Evolutionary conservation across 1,284 basidiomycete genomes (phyloP).

Genomic region (Coniferiporia sulphurascens): DNA sequence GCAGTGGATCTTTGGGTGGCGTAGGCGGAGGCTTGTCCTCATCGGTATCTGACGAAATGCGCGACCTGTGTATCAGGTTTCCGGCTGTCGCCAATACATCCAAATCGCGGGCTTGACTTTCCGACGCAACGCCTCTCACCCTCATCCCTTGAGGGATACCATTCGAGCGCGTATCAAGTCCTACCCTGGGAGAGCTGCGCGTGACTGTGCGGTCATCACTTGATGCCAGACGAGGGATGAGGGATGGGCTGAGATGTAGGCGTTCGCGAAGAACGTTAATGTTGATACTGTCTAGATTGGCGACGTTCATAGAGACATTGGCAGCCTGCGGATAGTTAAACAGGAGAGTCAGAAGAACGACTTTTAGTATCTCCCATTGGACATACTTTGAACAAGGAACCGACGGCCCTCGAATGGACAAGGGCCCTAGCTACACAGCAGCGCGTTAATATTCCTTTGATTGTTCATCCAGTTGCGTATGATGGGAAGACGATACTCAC

Average conservation of each 20-base stretch:
- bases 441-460: slow-evolving; percentile 2
- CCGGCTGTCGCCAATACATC: background rate
- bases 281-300: slow-evolving; percentile 2
- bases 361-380: background rate
- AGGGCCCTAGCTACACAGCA: slow-evolving; percentile 20
- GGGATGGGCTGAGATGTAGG: slow-evolving; percentile 14
- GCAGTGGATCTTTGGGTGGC: slow-evolving; percentile 29
- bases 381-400: slow-evolving; percentile 19
- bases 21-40: slow-evolving; percentile 27
- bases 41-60: slow-evolving; percentile 12
- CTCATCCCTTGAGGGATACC: background rate
- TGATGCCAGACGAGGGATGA: slow-evolving; percentile 14
- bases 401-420: slow-evolving; percentile 22
- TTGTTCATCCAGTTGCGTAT: background rate
- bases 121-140: background rate
- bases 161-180: background rate
- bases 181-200: slow-evolving; percentile 10
- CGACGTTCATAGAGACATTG: slow-evolving; percentile 15
- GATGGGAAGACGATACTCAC: slow-evolving; percentile 13
- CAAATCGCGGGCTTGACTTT: background rate
- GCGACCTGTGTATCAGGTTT: background rate
- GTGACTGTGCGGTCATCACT: background rate
- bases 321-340: slow-evolving; percentile 7
- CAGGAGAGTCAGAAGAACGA: slow-evolving; percentile 2
- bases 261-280: slow-evolving; percentile 13